These are phyloP conservation scores for Paracamarosporium sp. DNA, from an alignment of 2,329 filamentous ascomycete species.

Conservation along the genomic window DNA sequence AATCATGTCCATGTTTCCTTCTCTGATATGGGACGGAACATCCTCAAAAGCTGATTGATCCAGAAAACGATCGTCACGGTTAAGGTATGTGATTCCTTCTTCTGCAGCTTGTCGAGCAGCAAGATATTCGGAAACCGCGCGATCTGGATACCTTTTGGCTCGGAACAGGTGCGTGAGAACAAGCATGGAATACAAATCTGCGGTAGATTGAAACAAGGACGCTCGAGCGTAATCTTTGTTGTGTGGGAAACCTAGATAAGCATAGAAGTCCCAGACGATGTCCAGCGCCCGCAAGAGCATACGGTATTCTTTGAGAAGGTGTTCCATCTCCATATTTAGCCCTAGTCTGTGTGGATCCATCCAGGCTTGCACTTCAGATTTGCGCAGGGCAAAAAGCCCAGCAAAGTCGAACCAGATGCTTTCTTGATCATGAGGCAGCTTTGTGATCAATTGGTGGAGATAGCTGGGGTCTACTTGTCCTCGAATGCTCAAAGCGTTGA, in stretches of 20 bases:
- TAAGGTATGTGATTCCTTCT: constrained; percentile 14
- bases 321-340: not conserved
- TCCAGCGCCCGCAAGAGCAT: constrained; percentile 4
- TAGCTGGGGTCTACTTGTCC: constrained; percentile 2
- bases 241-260: not conserved
- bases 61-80: not conserved
- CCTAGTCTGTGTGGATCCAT: not conserved
- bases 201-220: not conserved
- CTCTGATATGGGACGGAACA: not conserved
- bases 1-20: not conserved
- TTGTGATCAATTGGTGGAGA: not conserved
- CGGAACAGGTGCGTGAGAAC: not conserved
- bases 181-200: constrained; percentile 9
- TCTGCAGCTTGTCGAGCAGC: constrained; percentile 12
- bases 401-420: constrained; percentile 2
- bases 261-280: constrained; percentile 15
- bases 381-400: not conserved
- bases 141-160: constrained; percentile 6
- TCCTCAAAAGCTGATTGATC: not conserved
- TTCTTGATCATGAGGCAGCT: constrained; percentile 1
- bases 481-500: constrained; percentile 9
- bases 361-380: not conserved
- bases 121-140: not conserved
- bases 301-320: not conserved
- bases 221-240: not conserved